These are phyloP conservation scores for Piromyces finnis DNA, from an alignment of 192 early-diverging fungal species.

Conservation along the genomic window DNA sequence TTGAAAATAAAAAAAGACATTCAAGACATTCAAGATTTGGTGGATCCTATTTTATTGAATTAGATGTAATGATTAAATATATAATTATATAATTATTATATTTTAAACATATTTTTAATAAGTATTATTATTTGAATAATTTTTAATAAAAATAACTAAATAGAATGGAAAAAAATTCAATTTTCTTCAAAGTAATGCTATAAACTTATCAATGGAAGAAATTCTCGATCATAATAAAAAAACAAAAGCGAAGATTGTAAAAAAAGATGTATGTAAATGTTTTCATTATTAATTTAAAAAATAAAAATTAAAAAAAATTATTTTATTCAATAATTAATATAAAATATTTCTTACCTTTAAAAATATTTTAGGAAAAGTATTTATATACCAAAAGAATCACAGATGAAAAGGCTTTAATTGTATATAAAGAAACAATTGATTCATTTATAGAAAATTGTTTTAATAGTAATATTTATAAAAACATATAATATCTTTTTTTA, in stretches of 20 bases:
- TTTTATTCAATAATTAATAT: too few species aligned
- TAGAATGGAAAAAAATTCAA: conserved; percentile 10
- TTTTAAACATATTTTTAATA: too few species aligned
- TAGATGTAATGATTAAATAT: conserved; percentile 11
- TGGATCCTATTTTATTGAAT: conserved; percentile 15
- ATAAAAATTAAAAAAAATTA: too few species aligned
- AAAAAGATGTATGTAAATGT: conserved; percentile 1
- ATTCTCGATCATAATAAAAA: conserved; percentile 7
- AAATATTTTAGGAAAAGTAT: not conserved
- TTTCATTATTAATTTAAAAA: not conserved
- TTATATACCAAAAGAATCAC: not conserved
- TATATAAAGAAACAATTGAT: conserved; percentile 5
- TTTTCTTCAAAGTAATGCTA: conserved; percentile 2
- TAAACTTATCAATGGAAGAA: conserved; percentile 4
- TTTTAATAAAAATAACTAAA: too few species aligned
- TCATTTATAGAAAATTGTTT: conserved; percentile 19
- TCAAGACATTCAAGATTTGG: conserved; percentile 23
- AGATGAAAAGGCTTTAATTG: conserved; percentile 2
- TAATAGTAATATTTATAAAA: conserved; percentile 9
- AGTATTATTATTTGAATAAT: too few species aligned
- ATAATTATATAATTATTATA: too few species aligned
- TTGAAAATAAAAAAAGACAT: not conserved
- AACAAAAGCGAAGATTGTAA: not conserved
- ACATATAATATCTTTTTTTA: too few species aligned
- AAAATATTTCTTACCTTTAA: too few species aligned